Conservation (phyloP, 306 rosid species). For the Cajanus cajan region DNA sequence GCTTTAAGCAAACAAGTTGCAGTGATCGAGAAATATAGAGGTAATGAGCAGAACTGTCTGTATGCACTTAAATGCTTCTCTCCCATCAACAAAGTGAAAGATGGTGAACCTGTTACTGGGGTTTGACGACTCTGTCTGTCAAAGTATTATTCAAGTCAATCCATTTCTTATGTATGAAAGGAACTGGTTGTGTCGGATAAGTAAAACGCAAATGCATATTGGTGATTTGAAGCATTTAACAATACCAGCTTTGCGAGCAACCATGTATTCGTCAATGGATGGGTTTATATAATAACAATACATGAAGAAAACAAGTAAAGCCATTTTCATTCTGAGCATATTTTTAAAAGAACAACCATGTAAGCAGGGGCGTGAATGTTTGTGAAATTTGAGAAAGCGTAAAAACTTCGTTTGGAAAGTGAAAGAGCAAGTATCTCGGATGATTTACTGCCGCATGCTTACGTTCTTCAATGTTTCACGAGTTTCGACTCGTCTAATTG, state of each 20-base stretch:
- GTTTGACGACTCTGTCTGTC: no score
- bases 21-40: background rate
- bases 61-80: no score
- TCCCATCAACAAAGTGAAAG: no score
- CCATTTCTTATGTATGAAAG: background rate
- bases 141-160: no score
- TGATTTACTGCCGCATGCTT: no score
- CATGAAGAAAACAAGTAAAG: background rate
- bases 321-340: background rate
- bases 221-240: no score
- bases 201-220: background rate
- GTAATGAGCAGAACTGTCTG: no score
- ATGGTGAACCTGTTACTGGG: background rate
- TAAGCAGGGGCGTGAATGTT: background rate
- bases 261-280: no score
- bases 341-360: background rate
- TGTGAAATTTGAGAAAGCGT: background rate
- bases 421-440: no score
- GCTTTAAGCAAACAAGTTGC: background rate
- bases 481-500: background rate
- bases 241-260: no score
- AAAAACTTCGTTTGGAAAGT: background rate
- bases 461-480: background rate
- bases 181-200: background rate
- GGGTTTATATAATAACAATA: background rate